A percentile compares a stretch with the other conserved stretches of the same genome.
Conservation (phyloP, 148 eudicot species). For the Nepenthes gracilis region DNA sequence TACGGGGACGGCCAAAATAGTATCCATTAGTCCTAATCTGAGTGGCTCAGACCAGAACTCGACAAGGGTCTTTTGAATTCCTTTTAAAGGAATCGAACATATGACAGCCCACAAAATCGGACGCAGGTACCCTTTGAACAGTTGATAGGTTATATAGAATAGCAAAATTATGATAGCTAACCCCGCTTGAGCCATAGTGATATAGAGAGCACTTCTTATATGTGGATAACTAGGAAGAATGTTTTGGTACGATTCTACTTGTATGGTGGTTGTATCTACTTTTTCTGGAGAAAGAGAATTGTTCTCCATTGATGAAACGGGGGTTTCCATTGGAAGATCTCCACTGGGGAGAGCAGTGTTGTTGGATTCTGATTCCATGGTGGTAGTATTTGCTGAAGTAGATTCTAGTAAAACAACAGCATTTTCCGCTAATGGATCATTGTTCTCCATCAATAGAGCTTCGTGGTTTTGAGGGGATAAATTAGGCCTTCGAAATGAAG, state of each 20-base stretch:
- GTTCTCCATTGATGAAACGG: background rate
- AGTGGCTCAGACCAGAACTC: conserved; percentile 71
- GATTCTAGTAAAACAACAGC: no score
- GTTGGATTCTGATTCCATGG: no score
- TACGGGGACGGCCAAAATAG: conserved; percentile 51
- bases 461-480: conserved; percentile 4
- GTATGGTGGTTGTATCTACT: background rate
- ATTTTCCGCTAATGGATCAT: background rate
- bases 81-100: conserved; percentile 63
- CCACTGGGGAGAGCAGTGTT: no score
- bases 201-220: conserved; percentile 51
- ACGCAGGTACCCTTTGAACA: conserved; percentile 50
- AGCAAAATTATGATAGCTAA: conserved; percentile 36
- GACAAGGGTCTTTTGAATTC: conserved; percentile 54
- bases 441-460: background rate
- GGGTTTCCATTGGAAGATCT: no score
- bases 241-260: background rate
- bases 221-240: conserved; percentile 29
- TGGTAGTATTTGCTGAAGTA: no score
- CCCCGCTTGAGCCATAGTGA: conserved; percentile 65
- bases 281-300: background rate
- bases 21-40: conserved; percentile 40
- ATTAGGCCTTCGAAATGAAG: conserved; percentile 19
- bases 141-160: conserved; percentile 24
- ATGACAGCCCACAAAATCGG: conserved; percentile 67